Percentiles rank a stretch among this genome's conserved stretches.
phyloP scores from a whole-genome alignment of 805 yeast genomes.

The Naumovozyma castellii region DNA sequence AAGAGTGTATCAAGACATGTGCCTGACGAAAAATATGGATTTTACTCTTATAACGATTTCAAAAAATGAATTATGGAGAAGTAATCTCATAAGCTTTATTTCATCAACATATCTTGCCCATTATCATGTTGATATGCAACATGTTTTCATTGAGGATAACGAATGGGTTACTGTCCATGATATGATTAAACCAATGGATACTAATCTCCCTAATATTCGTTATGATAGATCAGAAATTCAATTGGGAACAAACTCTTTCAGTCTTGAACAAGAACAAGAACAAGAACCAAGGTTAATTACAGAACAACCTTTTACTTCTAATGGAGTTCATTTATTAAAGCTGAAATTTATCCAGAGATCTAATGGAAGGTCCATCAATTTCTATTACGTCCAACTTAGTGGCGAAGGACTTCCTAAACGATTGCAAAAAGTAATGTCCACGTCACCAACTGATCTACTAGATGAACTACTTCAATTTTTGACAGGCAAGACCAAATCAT shows the following conservation, averaged over 20 bases:
- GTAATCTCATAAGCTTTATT: conserved; percentile 2
- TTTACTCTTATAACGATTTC: conserved; percentile 19
- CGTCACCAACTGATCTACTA: not conserved
- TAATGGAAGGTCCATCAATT: not conserved
- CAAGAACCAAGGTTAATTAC: too few species aligned
- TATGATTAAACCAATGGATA: conserved; percentile 9
- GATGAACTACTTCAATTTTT: not conserved
- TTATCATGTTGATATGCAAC: conserved; percentile 1
- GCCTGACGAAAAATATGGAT: conserved; percentile 14
- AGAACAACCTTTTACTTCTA: conserved; percentile 1
- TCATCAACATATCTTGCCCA: not conserved
- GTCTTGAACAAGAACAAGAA: not conserved
- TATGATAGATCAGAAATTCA: conserved; percentile 3
- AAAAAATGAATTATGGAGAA: not conserved
- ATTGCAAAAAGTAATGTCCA: not conserved
- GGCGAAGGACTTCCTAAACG: not conserved
- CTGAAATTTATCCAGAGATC: not conserved
- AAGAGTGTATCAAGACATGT: conserved; percentile 21
- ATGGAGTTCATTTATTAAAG: not conserved
- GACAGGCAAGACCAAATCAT: not conserved
- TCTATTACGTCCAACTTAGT: not conserved
- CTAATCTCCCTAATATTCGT: conserved; percentile 5
- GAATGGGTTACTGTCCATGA: conserved; percentile 3
- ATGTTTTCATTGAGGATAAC: conserved; percentile 10
- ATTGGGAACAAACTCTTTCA: not conserved